Conservation (phyloP, 257 asterid genomes). For the Salvia splendens region DNA sequence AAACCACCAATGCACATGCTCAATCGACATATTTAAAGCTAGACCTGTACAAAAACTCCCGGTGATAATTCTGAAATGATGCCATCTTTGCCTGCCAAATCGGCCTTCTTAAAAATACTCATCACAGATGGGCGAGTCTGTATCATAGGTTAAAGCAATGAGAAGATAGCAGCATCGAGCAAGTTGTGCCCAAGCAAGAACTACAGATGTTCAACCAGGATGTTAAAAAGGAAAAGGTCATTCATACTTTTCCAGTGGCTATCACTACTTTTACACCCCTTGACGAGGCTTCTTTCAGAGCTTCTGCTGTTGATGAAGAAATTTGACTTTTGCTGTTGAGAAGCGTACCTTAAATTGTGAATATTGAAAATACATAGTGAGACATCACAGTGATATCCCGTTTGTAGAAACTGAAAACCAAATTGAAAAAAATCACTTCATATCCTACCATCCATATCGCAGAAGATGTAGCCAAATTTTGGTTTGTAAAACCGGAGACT, state of each 20-base stretch:
- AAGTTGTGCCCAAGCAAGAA: slow-evolving; percentile 29
- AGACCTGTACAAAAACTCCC: slow-evolving; percentile 94
- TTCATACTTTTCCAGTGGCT: slow-evolving; percentile 96
- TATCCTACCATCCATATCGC: slow-evolving; percentile 97
- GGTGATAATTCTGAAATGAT: slow-evolving; percentile 77
- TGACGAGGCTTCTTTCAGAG: slow-evolving; percentile 79
- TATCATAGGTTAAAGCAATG: slow-evolving; percentile 31
- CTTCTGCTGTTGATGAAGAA: slow-evolving; percentile 68
- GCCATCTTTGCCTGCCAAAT: slow-evolving; percentile 82
- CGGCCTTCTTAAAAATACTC: slow-evolving; percentile 60
- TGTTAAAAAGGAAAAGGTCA: slow-evolving; percentile 8
- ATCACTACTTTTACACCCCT: slow-evolving; percentile 94
- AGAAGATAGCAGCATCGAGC: slow-evolving; percentile 30
- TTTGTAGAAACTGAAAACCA: not conserved
- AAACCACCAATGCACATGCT: slow-evolving; percentile 5
- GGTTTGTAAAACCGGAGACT: slow-evolving; percentile 95
- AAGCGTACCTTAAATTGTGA: slow-evolving; percentile 64
- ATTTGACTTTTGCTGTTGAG: slow-evolving; percentile 96
- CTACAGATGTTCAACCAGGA: slow-evolving; percentile 21
- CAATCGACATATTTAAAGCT: slow-evolving; percentile 7
- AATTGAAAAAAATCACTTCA: not conserved
- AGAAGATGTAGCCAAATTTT: slow-evolving; percentile 81
- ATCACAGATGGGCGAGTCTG: slow-evolving; percentile 94
- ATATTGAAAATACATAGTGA: slow-evolving; percentile 23
- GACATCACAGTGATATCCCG: slow-evolving; percentile 13